Evolutionary conservation across 2,329 filamentous ascomycete genomes (phyloP).

Genomic region (Aspergillus quadrilineatus): DNA sequence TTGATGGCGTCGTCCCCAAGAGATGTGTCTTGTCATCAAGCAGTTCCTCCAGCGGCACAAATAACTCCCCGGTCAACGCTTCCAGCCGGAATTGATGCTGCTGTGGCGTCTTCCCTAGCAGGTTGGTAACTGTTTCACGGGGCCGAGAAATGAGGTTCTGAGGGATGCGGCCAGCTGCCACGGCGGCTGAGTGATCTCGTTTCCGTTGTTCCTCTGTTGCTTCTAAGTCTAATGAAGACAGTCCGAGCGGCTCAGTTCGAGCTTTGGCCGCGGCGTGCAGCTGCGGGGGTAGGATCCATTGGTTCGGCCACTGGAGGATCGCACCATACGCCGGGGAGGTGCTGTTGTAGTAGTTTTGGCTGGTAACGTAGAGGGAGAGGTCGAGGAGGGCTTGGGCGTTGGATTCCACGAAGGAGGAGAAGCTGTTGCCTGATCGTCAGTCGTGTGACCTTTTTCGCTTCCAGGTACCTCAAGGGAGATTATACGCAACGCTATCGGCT

Average conservation of each 20-base stretch:
- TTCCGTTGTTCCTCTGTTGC: conserved; percentile 41
- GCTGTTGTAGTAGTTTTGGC: conserved; percentile 75
- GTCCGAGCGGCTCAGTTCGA: conserved; percentile 67
- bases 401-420: conserved; percentile 68
- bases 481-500: conserved; percentile 53
- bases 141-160: conserved; percentile 55
- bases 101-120: conserved; percentile 67
- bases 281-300: conserved; percentile 78
- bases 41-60: conserved; percentile 68
- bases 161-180: conserved; percentile 41
- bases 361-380: conserved; percentile 85
- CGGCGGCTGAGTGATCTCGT: conserved; percentile 39
- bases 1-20: conserved; percentile 52
- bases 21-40: conserved; percentile 58
- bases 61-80: conserved; percentile 67
- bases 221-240: conserved; percentile 67
- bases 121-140: conserved; percentile 59
- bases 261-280: conserved; percentile 68
- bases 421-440: conserved; percentile 26
- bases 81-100: conserved; percentile 74
- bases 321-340: conserved; percentile 79
- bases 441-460: conserved; percentile 6
- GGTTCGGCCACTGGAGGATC: conserved; percentile 80
- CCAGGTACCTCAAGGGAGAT: background rate
- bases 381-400: conserved; percentile 77